Base-by-base conservation (phyloP, 495 filamentous ascomycete genomes). In the Wilcoxina mikolae region DNA sequence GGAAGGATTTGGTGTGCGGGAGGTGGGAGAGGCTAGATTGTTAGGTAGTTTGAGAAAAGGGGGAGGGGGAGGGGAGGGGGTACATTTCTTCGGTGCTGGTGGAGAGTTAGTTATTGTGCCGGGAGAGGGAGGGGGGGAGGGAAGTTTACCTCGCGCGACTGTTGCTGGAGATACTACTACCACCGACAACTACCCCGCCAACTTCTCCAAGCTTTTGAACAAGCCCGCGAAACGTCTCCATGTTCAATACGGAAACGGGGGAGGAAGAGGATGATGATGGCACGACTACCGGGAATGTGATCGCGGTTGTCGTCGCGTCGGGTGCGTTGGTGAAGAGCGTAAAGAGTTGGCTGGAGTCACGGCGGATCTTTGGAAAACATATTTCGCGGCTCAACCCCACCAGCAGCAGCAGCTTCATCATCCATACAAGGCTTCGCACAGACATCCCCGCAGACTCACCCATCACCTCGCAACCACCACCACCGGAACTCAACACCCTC, bases 141-240 rank as follows among this genome's bases (percentile, higher is more conserved):
- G n/a, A n/a, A n/a, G n/a, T n/a, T n/a, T n/a, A n/a, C n/a, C n/a
- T n/a, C n/a, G n/a, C n/a, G n/a, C n/a, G n/a, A 12, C 35, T 39
- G 35, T 12, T 39, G 12, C 35, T 39, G 1, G 35, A 39, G 20
- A 18, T 62, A 53, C 41, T 56, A 49, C 22, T 24, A 28, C 22
- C n/a, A 17, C 51, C 31, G 3, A 20, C 31, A 3, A 23, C 28
- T 11, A 2, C 28, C 15, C 48, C 33, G 12, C 18, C 26, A 41
- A 20, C 9, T 38, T 35, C 42, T 12, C 45, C 57, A 51, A 65
- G 35, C 42, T 51, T 45, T 33, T 62, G 56, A 42, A 62, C 60
- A 56, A 64, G 33, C 35, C 60, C 60, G 20, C 61, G 57, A 26
- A 65, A 52, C 29, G 15, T n/a, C 4, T 54, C 60, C 61, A 45